A percentile compares a stretch with the other conserved stretches of the same genome.
These are phyloP conservation scores for Roridomyces roridus DNA, from an alignment of 768 basidiomycete genomes.

Conservation along the genomic window DNA sequence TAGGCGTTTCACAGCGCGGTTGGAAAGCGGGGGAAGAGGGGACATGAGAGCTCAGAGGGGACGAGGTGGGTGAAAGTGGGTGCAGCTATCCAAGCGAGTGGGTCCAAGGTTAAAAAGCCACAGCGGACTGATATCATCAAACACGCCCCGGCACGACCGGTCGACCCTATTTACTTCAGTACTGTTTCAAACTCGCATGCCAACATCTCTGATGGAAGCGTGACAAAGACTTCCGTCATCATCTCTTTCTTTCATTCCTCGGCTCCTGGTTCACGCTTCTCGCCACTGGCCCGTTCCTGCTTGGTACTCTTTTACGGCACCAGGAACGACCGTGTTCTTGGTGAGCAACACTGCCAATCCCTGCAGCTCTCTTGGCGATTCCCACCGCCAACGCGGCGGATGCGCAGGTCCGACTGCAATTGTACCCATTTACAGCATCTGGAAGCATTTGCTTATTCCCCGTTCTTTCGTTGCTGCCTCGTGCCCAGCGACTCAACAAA, in stretches of 20 bases:
- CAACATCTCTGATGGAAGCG: too few relatives aligned
- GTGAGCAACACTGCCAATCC: neutral
- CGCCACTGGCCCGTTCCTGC: neutral
- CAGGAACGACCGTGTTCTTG: conserved; percentile 2
- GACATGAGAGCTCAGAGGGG: neutral
- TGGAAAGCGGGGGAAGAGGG: too few relatives aligned
- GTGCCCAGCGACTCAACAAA: conserved; percentile 19
- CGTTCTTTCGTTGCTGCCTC: too few relatives aligned
- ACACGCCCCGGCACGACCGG: too few relatives aligned
- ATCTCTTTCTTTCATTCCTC: too few relatives aligned
- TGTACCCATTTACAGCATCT: neutral
- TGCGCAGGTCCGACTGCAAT: neutral
- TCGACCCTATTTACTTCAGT: too few relatives aligned
- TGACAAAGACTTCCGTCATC: too few relatives aligned
- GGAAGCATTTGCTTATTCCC: conserved; percentile 16
- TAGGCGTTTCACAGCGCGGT: conserved; percentile 17
- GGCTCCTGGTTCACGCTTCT: too few relatives aligned
- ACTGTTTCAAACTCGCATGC: too few relatives aligned
- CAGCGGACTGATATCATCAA: too few relatives aligned
- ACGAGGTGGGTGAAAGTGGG: neutral
- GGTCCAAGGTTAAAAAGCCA: too few relatives aligned
- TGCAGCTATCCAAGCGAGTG: too few relatives aligned
- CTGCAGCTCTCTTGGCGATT: neutral
- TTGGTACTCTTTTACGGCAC: neutral
- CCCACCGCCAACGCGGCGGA: neutral